Evolutionary conservation across 2,329 filamentous ascomycete species (phyloP).

Genomic region (Calonectria pseudoreteaudii): DNA sequence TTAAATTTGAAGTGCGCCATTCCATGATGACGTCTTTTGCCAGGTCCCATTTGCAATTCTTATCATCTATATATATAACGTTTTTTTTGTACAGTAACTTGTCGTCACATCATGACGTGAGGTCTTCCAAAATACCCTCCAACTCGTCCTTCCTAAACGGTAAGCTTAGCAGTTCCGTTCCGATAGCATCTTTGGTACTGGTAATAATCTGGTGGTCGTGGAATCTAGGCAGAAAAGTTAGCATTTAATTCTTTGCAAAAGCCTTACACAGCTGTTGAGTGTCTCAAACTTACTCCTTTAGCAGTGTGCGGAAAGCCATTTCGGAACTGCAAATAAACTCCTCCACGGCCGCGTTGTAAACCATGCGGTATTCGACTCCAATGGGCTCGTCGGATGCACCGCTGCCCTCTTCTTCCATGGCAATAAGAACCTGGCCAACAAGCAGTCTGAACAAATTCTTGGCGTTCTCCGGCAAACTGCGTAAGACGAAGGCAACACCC

Average conservation of each 20-base stretch:
- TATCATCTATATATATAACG: not conserved
- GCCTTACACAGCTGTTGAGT: not conserved
- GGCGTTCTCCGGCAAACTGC: slow-evolving; percentile 91
- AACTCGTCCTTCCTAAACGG: slow-evolving; percentile 91
- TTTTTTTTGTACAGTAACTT: slow-evolving; percentile 8
- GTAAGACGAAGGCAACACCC: slow-evolving; percentile 90
- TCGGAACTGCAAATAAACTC: slow-evolving; percentile 98
- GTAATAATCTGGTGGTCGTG: slow-evolving; percentile 98
- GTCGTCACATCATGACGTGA: slow-evolving; percentile 45
- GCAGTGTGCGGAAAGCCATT: slow-evolving; percentile 90
- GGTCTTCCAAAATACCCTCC: slow-evolving; percentile 87
- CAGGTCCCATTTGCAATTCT: not conserved
- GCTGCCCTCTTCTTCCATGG: slow-evolving; percentile 71
- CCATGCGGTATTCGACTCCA: slow-evolving; percentile 87
- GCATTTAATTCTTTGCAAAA: slow-evolving; percentile 37
- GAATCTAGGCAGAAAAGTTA: slow-evolving; percentile 66
- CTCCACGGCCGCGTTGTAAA: slow-evolving; percentile 96
- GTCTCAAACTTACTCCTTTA: slow-evolving; percentile 80
- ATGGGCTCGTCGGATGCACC: slow-evolving; percentile 63
- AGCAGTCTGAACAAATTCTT: slow-evolving; percentile 87
- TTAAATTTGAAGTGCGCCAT: not conserved
- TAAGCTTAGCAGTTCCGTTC: slow-evolving; percentile 86
- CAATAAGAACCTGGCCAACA: slow-evolving; percentile 83
- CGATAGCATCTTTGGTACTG: slow-evolving; percentile 85
- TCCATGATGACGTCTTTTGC: not conserved